These are phyloP conservation scores for Immersiporthe knoxdaviesiana DNA, from an alignment of 2,329 filamentous ascomycete species.

Conservation along the genomic window DNA sequence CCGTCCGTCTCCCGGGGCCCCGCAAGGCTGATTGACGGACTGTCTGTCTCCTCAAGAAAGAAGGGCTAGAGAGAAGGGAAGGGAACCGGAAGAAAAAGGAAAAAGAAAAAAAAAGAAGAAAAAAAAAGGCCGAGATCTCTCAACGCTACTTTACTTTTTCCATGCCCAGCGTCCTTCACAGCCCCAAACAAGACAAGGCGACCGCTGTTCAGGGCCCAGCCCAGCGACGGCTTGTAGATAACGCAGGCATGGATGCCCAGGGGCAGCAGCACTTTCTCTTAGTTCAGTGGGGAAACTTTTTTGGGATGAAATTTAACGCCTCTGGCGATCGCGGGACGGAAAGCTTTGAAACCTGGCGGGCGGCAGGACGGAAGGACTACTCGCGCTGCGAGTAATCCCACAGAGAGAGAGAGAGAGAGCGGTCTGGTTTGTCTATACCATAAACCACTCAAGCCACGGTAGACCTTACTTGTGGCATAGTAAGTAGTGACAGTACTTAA, in stretches of 20 bases:
- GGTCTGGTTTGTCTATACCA: too few relatives aligned
- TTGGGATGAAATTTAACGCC: not conserved
- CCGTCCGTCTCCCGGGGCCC: not conserved
- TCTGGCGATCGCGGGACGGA: constrained; percentile 3
- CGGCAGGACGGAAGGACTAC: not conserved
- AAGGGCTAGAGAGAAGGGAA: not conserved
- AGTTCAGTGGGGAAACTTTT: not conserved
- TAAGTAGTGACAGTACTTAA: too few relatives aligned
- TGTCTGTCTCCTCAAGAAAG: not conserved
- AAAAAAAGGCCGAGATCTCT: not conserved
- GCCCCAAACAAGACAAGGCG: not conserved
- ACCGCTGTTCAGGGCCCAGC: constrained; percentile 5
- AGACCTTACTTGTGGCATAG: too few relatives aligned
- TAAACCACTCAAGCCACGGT: too few relatives aligned
- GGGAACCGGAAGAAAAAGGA: not conserved
- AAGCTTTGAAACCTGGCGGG: not conserved
- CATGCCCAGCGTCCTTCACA: not conserved
- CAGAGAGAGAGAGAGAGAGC: too few relatives aligned
- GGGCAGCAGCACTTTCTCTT: not conserved
- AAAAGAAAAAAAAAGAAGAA: not conserved
- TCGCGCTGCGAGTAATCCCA: constrained; percentile 8
- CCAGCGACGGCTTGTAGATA: not conserved
- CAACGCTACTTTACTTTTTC: not conserved
- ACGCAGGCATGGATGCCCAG: not conserved
- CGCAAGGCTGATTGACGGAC: constrained; percentile 3